phyloP scores from a whole-genome alignment of 768 basidiomycete genomes.

The Ramaria rubella region DNA sequence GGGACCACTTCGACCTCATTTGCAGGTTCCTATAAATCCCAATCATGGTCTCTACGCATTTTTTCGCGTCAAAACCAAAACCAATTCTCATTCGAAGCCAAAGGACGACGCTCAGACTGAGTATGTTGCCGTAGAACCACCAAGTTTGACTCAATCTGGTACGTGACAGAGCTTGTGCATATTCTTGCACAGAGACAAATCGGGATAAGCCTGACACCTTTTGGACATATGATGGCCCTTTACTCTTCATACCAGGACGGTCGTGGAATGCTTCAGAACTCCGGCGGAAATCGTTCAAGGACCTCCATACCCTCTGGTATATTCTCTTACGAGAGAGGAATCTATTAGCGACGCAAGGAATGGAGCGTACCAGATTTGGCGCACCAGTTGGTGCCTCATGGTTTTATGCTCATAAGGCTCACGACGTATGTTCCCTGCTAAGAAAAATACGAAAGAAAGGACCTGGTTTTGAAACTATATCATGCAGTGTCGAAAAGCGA shows the following conservation, averaged over 20 bases:
- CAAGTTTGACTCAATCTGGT: conserved; percentile 32
- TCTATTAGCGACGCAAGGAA: conserved; percentile 79
- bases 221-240: no score
- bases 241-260: conserved; percentile 50
- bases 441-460: conserved; percentile 4
- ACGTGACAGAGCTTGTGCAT: conserved; percentile 14
- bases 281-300: conserved; percentile 83
- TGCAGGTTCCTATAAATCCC: conserved; percentile 39
- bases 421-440: background rate
- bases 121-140: conserved; percentile 43
- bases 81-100: conserved; percentile 22
- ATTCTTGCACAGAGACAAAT: background rate
- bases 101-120: conserved; percentile 35
- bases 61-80: conserved; percentile 53
- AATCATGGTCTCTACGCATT: conserved; percentile 76
- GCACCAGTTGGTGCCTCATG: no score
- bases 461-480: background rate
- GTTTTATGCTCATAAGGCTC: background rate
- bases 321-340: conserved; percentile 84
- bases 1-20: conserved; percentile 36
- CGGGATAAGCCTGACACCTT: conserved; percentile 12
- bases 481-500: conserved; percentile 81
- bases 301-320: conserved; percentile 95
- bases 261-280: conserved; percentile 85
- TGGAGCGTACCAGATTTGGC: conserved; percentile 67